Base-by-base conservation (phyloP, 2,329 filamentous ascomycete species). In the Xylaria hypoxylon region DNA sequence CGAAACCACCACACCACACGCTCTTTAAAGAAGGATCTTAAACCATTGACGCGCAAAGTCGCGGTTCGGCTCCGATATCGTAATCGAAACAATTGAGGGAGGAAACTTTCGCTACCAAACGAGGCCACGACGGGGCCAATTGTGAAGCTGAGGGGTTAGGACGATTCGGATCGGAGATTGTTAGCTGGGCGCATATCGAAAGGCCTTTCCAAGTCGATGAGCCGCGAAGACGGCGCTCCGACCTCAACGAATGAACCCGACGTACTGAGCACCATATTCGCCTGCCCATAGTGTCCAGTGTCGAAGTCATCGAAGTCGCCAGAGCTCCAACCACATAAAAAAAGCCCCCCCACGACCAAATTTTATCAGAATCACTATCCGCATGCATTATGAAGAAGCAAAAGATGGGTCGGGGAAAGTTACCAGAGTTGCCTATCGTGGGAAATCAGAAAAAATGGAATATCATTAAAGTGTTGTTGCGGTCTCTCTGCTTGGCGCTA, bases 401-500 rank as follows among this genome's bases (percentile, higher is more conserved):
- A 7, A 47, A 51, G 60, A 6, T 5, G 15, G n/a, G 13, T 10
- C 59, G 50, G 13, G 44, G 63, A 8, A 38, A 56, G 15, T 45
- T 68, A 44, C 71, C 71, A 24, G 65, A 63, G 2, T 31, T 72
- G 28, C 70, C 71, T 1, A 53, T 67, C 6, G n/a, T 70, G 33
- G 62, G 65, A 17, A 66, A 63, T 38, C 69, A 72, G 62, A 55
- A 24, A 40, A 68, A 59, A 64, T 76, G 74, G 73, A 67, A 74
- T 44, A 57, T 71, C 47, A 57, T 67, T 60, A 75, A 73, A 62
- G 60, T 76, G 24, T 47, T 74, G 26, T 28, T 73, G 8, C 73
- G 75, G 47, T 31, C 64, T 24, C 10, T 72, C 24, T 59, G 63
- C 44, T 53, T 71, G 31, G 22, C 59, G 5, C 15, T 72, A 8